Base-by-base conservation (phyloP, 2,329 filamentous ascomycete species). In the Daldinia sp. region DNA sequence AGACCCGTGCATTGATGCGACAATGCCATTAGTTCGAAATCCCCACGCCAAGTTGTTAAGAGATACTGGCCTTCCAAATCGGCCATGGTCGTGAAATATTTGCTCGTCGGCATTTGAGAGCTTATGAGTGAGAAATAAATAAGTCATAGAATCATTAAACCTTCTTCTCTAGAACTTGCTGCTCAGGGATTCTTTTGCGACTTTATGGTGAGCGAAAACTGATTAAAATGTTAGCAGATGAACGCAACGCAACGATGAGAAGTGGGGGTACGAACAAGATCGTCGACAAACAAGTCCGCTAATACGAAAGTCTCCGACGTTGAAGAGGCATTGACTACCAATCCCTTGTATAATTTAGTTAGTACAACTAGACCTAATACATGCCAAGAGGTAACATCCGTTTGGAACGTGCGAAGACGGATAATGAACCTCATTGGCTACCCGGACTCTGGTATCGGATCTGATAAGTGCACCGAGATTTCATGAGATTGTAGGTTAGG, bases 1-100 rank as follows among this genome's bases (percentile, higher is more conserved):
- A 51, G 25, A 39, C 63, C 57, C 64, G 61, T 67, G 64, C 47
- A 21, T 27, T 41, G 48, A 51, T 57, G 25, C 50, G 29, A 27
- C 6, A 32, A 50, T 53, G 13, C 27, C 10, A 55, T 67, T 67
- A 55, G 61, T 39, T 61, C 53, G 9, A 34, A 19, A 10, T 55
- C 49, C 19, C 32, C 48, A 23, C 41, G 58, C 61, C 64, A 64
- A 61, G 60, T 13, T 37, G 13, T 47, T 27, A 37, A 51, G 25
- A 48, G 19, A 56, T 27, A n/a, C 27, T 56, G 25, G 35, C 55
- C 56, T 63, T 58, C 60, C 56, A 15, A 48, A 48, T 58, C 52
- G 7, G 52, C 52, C 43, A 41, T 58, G 48, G 49, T 45, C 11
- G 48, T 34, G 13, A 41, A 60, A 55, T 39, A 32, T 59, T 32